Evolutionary conservation across 768 basidiomycete species (phyloP), one percentile per base, ranked within the genome.

Genomic region (Auricularia heimuer): DNA sequence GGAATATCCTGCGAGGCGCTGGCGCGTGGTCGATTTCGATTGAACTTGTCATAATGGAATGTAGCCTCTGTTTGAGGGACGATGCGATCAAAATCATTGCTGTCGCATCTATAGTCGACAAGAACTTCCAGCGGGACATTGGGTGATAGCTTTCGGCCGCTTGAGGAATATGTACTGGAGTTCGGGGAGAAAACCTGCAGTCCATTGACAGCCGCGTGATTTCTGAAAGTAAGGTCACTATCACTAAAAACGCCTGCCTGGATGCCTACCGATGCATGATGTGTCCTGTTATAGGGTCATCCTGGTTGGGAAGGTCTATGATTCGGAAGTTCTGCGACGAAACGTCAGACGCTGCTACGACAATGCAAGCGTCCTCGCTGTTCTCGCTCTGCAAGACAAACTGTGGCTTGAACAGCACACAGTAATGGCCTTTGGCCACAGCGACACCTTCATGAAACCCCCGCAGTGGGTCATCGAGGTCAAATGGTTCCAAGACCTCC

Each of bases 41-140:
- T 98, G 79, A 96, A 96, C 73, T 92, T 94, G 80, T 98, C 95
- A 72, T 94, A 93, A 60, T 87, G 89, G 67, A 96, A 84, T 3
- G 82, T 85, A 0, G 90, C 90, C 65, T 91, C 85, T 0, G 94
- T 92, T 74, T 92, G 90, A 2, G 92, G 90, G 4, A 98, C 90
- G 45, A 98, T 81, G 2, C 93, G 88, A 70, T 96, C 92, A 73
- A 96, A 96, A 61, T 85, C 85, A 61, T 80, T 79, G 66, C 85
- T 89, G 75, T 94, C 90, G 71, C 89, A 90, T 56, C 87, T 83
- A 62, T 87, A 81, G 75, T 98, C 94, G 64, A 96, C 85, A 62
- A 95, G 75, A 51, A 94, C 89, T 75, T 98, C 95, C 29, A 94
- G 79, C n/a, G 95, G 95, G 34, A 98, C 85, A 11, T 73, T 67